A percentile compares a stretch with the other conserved stretches of the same genome.
phyloP scores from a whole-genome alignment of 176 grass and related monocot species.

The Oryza glumipatula region DNA sequence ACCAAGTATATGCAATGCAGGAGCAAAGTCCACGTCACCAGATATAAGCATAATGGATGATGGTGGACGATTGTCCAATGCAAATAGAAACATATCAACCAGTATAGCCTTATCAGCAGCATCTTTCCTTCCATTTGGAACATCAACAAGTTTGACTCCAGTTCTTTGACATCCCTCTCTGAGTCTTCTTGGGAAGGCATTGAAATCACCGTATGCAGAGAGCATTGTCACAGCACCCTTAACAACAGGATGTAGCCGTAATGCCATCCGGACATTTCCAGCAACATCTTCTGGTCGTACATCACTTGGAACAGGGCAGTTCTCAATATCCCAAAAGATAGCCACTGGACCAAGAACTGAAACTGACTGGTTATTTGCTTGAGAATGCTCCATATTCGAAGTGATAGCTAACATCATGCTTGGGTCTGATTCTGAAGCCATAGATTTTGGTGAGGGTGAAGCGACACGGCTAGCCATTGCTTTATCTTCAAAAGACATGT shows the following conservation, averaged over 20 bases:
- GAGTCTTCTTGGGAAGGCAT: constrained; percentile 87
- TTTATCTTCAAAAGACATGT: constrained; percentile 69
- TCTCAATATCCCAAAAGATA: constrained; percentile 98
- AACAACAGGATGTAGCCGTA: constrained; percentile 74
- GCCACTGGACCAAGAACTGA: constrained; percentile 66
- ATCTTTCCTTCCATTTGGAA: constrained; percentile 85
- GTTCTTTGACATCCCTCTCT: constrained; percentile 94
- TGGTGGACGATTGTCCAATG: constrained; percentile 72
- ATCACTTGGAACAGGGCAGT: constrained; percentile 87
- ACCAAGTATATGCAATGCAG: constrained; percentile 84
- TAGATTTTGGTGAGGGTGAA: constrained; percentile 56
- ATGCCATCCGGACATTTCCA: constrained; percentile 77
- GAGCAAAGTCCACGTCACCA: constrained; percentile 86
- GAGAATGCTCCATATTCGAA: constrained; percentile 53
- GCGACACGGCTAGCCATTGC: constrained; percentile 47
- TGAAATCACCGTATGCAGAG: constrained; percentile 94
- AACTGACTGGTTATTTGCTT: constrained; percentile 41
- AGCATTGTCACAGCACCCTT: constrained; percentile 81
- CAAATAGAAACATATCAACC: constrained; percentile 90
- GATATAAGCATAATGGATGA: constrained; percentile 86
- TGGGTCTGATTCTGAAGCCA: constrained; percentile 40
- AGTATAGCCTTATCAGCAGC: constrained; percentile 88
- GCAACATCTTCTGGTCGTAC: constrained; percentile 89
- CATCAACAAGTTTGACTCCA: constrained; percentile 84
- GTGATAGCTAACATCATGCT: constrained; percentile 37